Evolutionary conservation across 257 asterid genomes (phyloP).

Genomic region (Solanum pinnatisectum): DNA sequence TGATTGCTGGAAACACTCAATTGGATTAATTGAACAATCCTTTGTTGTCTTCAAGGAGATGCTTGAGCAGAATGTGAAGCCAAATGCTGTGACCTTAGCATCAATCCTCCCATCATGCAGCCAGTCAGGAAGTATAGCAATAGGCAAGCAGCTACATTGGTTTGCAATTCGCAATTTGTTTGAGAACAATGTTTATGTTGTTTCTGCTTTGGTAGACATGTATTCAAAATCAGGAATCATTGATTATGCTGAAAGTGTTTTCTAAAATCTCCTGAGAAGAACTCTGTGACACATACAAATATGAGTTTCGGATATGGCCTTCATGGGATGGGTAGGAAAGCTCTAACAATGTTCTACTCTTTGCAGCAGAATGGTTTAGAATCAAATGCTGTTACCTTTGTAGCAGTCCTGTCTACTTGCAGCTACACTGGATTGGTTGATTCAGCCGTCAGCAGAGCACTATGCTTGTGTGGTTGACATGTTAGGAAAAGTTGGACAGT

Average conservation of each 20-base stretch:
- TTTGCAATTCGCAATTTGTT: conserved; percentile 48
- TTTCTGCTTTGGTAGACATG: conserved; percentile 81
- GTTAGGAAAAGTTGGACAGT: conserved; percentile 87
- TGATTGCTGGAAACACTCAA: conserved; percentile 65
- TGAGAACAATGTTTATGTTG: conserved; percentile 57
- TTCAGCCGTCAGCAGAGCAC: conserved; percentile 52
- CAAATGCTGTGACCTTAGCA: conserved; percentile 68
- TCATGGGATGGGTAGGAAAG: conserved; percentile 81
- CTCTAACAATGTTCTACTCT: conserved; percentile 41
- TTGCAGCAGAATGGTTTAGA: conserved; percentile 34
- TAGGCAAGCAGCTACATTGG: conserved; percentile 62
- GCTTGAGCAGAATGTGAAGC: conserved; percentile 45
- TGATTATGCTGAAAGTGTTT: conserved; percentile 60
- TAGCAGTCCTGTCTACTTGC: conserved; percentile 81
- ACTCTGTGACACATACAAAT: conserved; percentile 70
- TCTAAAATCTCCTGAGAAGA: conserved; percentile 33
- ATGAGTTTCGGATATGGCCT: conserved; percentile 90
- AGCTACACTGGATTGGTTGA: conserved; percentile 55
- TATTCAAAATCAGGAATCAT: conserved; percentile 73
- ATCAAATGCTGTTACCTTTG: conserved; percentile 51
- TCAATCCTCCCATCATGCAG: conserved; percentile 74
- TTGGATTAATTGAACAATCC: conserved; percentile 46
- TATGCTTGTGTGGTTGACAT: conserved; percentile 70
- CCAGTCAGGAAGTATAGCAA: conserved; percentile 50
- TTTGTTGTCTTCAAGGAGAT: conserved; percentile 40